phyloP scores from a whole-genome alignment of 495 filamentous ascomycete genomes.

The Alectoria sarmentosa region DNA sequence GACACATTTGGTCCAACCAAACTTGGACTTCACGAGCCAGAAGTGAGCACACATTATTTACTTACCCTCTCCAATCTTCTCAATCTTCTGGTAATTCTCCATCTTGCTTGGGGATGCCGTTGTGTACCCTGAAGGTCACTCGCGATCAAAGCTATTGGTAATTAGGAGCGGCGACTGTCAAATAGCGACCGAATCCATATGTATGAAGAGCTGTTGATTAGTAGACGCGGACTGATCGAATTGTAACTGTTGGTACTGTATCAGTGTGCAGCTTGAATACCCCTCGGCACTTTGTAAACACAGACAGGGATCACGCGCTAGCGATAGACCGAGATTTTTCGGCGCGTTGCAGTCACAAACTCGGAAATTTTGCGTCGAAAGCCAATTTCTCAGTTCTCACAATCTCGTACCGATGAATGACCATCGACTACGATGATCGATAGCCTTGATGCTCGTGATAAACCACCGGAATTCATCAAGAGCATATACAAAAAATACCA shows the following conservation, averaged over 20 bases:
- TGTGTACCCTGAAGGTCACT: background rate
- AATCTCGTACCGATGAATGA: background rate
- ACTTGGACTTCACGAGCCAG: background rate
- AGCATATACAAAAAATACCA: conserved; percentile 60
- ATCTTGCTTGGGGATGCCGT: conserved; percentile 40
- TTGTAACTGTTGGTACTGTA: conserved; percentile 4
- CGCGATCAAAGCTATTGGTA: background rate
- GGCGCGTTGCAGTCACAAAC: conserved; percentile 36
- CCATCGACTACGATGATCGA: background rate
- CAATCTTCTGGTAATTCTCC: conserved; percentile 99
- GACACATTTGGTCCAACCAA: background rate
- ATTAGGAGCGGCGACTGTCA: background rate
- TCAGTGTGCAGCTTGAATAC: background rate
- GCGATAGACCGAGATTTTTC: background rate
- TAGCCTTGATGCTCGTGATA: conserved; percentile 53
- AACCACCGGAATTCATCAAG: conserved; percentile 58
- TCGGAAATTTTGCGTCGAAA: background rate
- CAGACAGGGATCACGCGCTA: conserved; percentile 17
- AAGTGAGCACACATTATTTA: background rate
- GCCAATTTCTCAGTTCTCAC: background rate
- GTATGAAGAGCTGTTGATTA: conserved; percentile 16
- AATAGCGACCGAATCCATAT: background rate
- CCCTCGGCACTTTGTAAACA: conserved; percentile 24
- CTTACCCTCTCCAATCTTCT: conserved; percentile 97
- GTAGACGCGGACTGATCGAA: conserved; percentile 11